These are phyloP conservation scores for Guyanaporus albipodus DNA, from an alignment of 768 basidiomycete species.

Conservation along the genomic window DNA sequence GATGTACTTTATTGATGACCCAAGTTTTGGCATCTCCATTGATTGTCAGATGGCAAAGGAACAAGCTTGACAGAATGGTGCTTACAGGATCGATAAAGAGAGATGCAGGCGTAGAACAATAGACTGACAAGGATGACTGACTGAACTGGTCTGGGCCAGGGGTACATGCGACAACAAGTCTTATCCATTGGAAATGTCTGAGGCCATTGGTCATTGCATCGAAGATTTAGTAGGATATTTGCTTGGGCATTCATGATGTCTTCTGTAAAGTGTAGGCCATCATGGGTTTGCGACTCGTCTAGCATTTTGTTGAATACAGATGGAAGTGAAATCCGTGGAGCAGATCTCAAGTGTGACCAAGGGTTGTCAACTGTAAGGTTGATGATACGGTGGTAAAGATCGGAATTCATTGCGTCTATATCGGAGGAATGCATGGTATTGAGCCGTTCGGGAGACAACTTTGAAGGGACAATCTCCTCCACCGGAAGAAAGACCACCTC, in stretches of 20 bases:
- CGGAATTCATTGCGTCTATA: conserved; percentile 89
- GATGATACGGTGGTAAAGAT: conserved; percentile 66
- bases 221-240: conserved; percentile 71
- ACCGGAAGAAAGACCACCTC: conserved; percentile 75
- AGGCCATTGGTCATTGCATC: conserved; percentile 71
- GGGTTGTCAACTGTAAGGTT: conserved; percentile 21
- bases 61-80: neutral
- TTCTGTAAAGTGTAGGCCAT: conserved; percentile 80
- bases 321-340: conserved; percentile 54
- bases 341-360: conserved; percentile 25
- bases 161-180: conserved; percentile 80
- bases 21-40: conserved; percentile 17
- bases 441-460: conserved; percentile 61
- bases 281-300: conserved; percentile 67
- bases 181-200: conserved; percentile 64
- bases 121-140: conserved; percentile 45
- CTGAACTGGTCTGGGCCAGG: conserved; percentile 57
- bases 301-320: conserved; percentile 80
- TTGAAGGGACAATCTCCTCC: conserved; percentile 61
- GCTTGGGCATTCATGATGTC: conserved; percentile 64
- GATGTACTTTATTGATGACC: conserved; percentile 13
- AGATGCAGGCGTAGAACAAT: conserved; percentile 49
- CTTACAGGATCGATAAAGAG: conserved; percentile 36
- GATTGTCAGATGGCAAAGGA: conserved; percentile 15
- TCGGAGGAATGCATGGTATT: conserved; percentile 70